A percentile compares a stretch with the other conserved stretches of the same genome.
Conservation (phyloP, 2,329 filamentous ascomycete species). For the Pseudogymnoascus sp. region DNA sequence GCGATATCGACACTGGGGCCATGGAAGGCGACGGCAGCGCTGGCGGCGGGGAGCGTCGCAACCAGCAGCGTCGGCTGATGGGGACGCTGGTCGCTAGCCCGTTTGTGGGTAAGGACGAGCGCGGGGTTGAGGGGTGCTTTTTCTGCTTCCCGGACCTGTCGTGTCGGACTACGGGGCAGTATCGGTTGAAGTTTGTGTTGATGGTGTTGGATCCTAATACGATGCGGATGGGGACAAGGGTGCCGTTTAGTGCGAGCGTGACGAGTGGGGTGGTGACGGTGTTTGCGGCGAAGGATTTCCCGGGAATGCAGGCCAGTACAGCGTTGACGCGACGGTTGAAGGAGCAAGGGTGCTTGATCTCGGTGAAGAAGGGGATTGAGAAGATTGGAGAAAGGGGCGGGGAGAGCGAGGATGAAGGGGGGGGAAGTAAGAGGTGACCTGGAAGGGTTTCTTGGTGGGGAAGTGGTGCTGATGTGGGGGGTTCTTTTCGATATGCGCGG, state of each 20-base stretch:
- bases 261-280: constrained; percentile 56
- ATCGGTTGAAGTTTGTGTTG: constrained; percentile 66
- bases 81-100: constrained; percentile 70
- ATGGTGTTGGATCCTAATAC: constrained; percentile 61
- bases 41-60: constrained; percentile 45
- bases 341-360: constrained; percentile 74
- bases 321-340: constrained; percentile 66
- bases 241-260: constrained; percentile 16
- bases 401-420: constrained; percentile 13
- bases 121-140: constrained; percentile 68
- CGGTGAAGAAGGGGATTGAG: constrained; percentile 80
- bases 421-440: background rate
- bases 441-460: background rate
- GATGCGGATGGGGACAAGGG: constrained; percentile 46
- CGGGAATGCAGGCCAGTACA: constrained; percentile 74
- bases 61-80: constrained; percentile 68
- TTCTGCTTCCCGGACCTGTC: constrained; percentile 81
- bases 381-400: constrained; percentile 35
- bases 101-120: constrained; percentile 69
- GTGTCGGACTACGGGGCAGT: constrained; percentile 69
- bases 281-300: constrained; percentile 79
- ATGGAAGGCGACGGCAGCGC: constrained; percentile 35
- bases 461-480: background rate
- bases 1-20: constrained; percentile 59
- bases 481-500: background rate